Percentiles rank a stretch among this genome's conserved stretches.
These are phyloP conservation scores for Luzula sylvatica DNA, from an alignment of 176 grass and related monocot genomes.

Conservation along the genomic window DNA sequence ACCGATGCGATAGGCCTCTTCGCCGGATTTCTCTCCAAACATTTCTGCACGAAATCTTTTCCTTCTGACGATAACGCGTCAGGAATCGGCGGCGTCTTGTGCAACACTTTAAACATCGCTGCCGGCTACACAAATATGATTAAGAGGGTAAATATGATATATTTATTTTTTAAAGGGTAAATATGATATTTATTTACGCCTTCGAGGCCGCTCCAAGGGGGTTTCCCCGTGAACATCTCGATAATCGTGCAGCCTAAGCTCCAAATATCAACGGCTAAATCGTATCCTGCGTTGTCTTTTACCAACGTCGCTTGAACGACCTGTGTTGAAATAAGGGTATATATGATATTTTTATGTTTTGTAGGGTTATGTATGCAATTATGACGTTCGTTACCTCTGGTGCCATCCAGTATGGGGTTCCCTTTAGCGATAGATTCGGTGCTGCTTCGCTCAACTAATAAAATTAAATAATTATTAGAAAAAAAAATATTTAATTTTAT, in stretches of 20 bases:
- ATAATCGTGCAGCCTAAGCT: constrained; percentile 96
- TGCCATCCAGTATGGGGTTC: constrained; percentile 97
- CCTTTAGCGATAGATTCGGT: constrained; percentile 73
- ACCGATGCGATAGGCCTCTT: constrained; percentile 58
- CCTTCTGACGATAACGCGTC: constrained; percentile 55
- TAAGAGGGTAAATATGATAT: no score
- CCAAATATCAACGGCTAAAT: constrained; percentile 94
- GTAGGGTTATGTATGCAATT: constrained; percentile 1
- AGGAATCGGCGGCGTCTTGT: constrained; percentile 58
- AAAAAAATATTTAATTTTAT: no score
- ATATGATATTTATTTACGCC: no score
- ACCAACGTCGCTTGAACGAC: constrained; percentile 77
- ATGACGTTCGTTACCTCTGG: constrained; percentile 97
- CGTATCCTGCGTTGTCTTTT: constrained; percentile 55
- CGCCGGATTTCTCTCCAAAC: constrained; percentile 75
- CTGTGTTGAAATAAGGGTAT: constrained; percentile 42
- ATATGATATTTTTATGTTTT: no score
- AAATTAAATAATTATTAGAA: no score
- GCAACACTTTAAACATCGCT: constrained; percentile 93
- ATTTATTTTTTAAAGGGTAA: no score
- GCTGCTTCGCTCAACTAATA: constrained; percentile 63
- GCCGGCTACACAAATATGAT: constrained; percentile 47
- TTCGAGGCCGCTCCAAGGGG: constrained; percentile 95
- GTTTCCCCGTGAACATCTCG: constrained; percentile 84
- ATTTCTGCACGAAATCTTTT: constrained; percentile 70